These are phyloP conservation scores for Debaryomyces nepalensis DNA, from an alignment of 1,139 yeast genomes.

Conservation along the genomic window DNA sequence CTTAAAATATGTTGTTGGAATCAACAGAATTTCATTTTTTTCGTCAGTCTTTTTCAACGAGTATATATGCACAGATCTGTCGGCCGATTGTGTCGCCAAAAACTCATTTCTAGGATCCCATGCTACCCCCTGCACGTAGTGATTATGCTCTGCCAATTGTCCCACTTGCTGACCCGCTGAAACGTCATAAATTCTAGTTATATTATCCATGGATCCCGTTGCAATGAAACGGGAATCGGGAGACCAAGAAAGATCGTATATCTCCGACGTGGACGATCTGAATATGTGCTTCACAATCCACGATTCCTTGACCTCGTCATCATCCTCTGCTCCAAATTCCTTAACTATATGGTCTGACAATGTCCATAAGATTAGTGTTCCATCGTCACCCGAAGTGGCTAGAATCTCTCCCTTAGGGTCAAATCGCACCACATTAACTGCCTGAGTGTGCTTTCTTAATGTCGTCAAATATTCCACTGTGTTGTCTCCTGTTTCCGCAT, in stretches of 20 bases:
- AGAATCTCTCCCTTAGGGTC: conserved; percentile 65
- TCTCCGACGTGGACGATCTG: conserved; percentile 70
- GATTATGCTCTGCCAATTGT: conserved; percentile 74
- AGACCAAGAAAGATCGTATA: conserved; percentile 91
- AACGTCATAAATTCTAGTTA: conserved; percentile 68
- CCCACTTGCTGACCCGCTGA: conserved; percentile 61
- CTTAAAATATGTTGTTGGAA: conserved; percentile 47
- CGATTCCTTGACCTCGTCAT: conserved; percentile 64
- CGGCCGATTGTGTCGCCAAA: conserved; percentile 89
- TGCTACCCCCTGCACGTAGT: conserved; percentile 91
- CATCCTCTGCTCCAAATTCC: conserved; percentile 61
- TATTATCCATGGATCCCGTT: conserved; percentile 93
- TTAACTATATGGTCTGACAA: conserved; percentile 55
- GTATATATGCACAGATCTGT: conserved; percentile 76
- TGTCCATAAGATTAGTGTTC: conserved; percentile 81
- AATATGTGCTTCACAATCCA: conserved; percentile 68
- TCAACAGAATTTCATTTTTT: conserved; percentile 10
- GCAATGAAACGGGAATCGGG: conserved; percentile 76
- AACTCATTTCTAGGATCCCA: conserved; percentile 90
- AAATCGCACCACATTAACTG: conserved; percentile 89
- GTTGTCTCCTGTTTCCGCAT: conserved; percentile 14
- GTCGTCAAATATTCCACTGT: conserved; percentile 67
- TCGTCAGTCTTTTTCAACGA: conserved; percentile 27
- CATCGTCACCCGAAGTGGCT: conserved; percentile 97
- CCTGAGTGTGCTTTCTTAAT: conserved; percentile 85